A percentile compares a stretch with the other conserved stretches of the same genome.
phyloP scores from a whole-genome alignment of 805 yeast genomes.

The Pichia scutulata region DNA sequence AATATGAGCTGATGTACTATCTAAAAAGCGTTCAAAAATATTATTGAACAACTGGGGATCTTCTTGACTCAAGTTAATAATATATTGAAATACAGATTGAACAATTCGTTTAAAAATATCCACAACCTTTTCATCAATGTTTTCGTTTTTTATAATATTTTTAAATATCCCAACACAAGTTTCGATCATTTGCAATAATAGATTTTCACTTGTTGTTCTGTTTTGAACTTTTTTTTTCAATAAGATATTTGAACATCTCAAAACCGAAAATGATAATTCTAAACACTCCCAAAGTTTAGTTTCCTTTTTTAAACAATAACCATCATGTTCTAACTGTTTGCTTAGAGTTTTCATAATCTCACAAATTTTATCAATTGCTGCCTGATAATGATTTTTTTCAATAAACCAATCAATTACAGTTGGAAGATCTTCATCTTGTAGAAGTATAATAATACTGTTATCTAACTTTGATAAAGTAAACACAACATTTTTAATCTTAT shows the following conservation, averaged over 20 bases:
- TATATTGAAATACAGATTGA: slow-evolving; percentile 35
- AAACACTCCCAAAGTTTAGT: slow-evolving; percentile 30
- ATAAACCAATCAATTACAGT: slow-evolving; percentile 28
- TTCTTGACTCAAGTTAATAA: slow-evolving; percentile 28
- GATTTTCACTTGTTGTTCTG: slow-evolving; percentile 27
- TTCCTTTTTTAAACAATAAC: slow-evolving; percentile 17
- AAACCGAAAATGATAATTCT: slow-evolving; percentile 28
- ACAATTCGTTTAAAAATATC: slow-evolving; percentile 32
- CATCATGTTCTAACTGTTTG: slow-evolving; percentile 17
- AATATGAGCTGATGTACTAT: slow-evolving; percentile 37
- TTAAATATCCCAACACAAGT: slow-evolving; percentile 31
- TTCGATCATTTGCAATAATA: slow-evolving; percentile 35
- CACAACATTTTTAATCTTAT: slow-evolving; percentile 12
- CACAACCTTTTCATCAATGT: slow-evolving; percentile 12
- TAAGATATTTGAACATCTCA: slow-evolving; percentile 19
- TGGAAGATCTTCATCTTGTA: slow-evolving; percentile 25
- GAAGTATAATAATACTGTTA: slow-evolving; percentile 12
- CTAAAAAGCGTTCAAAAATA: slow-evolving; percentile 49
- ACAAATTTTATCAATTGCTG: slow-evolving; percentile 28
- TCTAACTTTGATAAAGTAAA: slow-evolving; percentile 13
- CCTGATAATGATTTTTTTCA: slow-evolving; percentile 15
- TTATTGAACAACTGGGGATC: slow-evolving; percentile 33
- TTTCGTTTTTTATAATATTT: slow-evolving; percentile 16
- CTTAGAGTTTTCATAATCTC: slow-evolving; percentile 11
- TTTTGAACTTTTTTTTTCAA: slow-evolving; percentile 9